phyloP scores from a whole-genome alignment of 768 basidiomycete genomes.

The Boletus barrowsii region DNA sequence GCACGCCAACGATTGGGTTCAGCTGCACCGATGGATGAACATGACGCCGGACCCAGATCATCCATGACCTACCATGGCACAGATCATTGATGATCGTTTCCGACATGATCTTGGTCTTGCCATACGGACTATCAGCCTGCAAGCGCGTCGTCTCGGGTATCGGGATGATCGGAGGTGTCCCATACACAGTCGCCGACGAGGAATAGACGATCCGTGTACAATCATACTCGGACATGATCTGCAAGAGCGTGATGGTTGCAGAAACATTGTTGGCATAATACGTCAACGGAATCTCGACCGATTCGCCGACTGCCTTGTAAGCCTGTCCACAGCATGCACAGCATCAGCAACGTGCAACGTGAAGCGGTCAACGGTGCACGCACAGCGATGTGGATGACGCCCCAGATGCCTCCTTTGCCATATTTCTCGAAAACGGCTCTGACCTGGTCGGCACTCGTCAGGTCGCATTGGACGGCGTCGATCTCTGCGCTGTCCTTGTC shows the following conservation, averaged over 20 bases:
- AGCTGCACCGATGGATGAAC: constrained; percentile 42
- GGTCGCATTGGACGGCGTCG: constrained; percentile 66
- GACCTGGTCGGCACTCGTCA: constrained; percentile 70
- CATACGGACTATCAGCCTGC: constrained; percentile 89
- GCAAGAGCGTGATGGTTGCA: constrained; percentile 81
- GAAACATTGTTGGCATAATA: constrained; percentile 95
- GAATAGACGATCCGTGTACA: constrained; percentile 93
- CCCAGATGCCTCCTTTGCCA: constrained; percentile 90
- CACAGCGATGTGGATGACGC: constrained; percentile 93
- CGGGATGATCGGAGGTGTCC: constrained; percentile 86
- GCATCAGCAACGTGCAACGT: constrained; percentile 36
- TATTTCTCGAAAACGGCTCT: constrained; percentile 80
- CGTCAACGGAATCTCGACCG: constrained; percentile 84
- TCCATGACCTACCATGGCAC: constrained; percentile 57
- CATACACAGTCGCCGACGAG: constrained; percentile 97
- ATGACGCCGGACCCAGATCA: not conserved
- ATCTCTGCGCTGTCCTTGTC: constrained; percentile 75
- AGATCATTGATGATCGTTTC: constrained; percentile 89
- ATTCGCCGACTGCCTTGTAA: constrained; percentile 97
- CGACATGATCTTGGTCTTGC: constrained; percentile 93
- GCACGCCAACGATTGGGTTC: constrained; percentile 71
- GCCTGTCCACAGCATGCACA: constrained; percentile 67
- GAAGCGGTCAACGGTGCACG: constrained; percentile 28
- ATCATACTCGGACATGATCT: constrained; percentile 81
- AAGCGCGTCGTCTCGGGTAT: constrained; percentile 91